Percentiles rank a stretch among this genome's conserved stretches.
These are phyloP conservation scores for Diplodia mutila DNA, from an alignment of 2,329 filamentous ascomycete genomes.

Conservation along the genomic window DNA sequence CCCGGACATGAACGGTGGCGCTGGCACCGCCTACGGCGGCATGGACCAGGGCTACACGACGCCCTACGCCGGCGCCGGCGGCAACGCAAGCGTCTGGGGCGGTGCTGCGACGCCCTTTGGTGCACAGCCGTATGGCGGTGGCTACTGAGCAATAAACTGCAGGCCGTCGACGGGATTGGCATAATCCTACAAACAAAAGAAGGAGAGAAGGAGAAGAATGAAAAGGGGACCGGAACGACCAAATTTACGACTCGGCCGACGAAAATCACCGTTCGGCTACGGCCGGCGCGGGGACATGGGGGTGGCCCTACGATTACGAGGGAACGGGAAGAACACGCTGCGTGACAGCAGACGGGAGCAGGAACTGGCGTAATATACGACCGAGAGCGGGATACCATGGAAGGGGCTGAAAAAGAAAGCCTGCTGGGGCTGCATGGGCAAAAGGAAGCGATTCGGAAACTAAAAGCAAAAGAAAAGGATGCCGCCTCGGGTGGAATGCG, in stretches of 20 bases:
- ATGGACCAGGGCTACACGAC: slow-evolving; percentile 69
- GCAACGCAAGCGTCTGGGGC: slow-evolving; percentile 21
- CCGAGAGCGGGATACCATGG: neutral
- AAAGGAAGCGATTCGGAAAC: neutral
- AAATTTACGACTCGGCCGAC: neutral
- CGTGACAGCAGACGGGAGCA: neutral
- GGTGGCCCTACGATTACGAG: neutral
- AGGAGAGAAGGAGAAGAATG: neutral
- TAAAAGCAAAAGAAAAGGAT: neutral
- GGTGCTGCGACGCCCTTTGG: slow-evolving; percentile 25
- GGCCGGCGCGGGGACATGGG: neutral
- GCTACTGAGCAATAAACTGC: neutral
- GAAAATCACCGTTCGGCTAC: neutral
- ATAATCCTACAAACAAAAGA: neutral
- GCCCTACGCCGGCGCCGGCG: slow-evolving; percentile 57
- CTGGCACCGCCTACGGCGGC: slow-evolving; percentile 50
- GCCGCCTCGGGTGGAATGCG: neutral
- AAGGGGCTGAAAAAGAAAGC: neutral
- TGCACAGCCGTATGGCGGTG: slow-evolving; percentile 22
- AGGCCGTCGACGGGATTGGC: neutral
- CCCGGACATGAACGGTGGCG: slow-evolving; percentile 56
- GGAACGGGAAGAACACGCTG: neutral
- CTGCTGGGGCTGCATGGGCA: neutral
- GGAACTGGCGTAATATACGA: neutral
- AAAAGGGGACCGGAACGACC: neutral